Evolutionary conservation across 179 eudicot species (phyloP), one percentile per base, ranked within the genome.

Genomic region (Spinacia oleracea): DNA sequence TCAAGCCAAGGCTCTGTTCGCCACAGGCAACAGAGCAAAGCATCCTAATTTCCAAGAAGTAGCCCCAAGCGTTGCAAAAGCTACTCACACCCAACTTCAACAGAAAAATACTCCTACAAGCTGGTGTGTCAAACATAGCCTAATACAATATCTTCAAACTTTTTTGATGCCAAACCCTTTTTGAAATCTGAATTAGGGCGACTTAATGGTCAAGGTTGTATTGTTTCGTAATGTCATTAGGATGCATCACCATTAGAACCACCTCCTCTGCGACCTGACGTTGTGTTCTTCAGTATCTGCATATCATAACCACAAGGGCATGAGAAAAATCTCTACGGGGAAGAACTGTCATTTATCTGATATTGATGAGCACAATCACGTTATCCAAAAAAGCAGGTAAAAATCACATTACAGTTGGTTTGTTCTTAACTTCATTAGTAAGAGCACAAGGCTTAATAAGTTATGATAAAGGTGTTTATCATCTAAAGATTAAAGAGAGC

Each of bases 251-350:
- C 75, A 4, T 82, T 85, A 43, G 87, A 69, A 35, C 86, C 83
- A 83, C 87, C 89, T 75, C 81, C 96, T 85, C 84, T 88, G 84
- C 87, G 93, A 80, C 96, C 92, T 18, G 93, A 90, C 9, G 98
- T 93, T 51, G 98, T 93, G 77, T 93, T 93, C 91, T 93, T 93
- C 90, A 93, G 43, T 83, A 93, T 93, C 98, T 93, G 97, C 88
- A 82, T 68, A 64, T 45, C 5, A 27, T 35, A 23, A 56, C 0
- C 62, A 48, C 12, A 62, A 27, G 1, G 25, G 29, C 4, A 58
- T 81, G 9, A 74, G 59, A 72, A 42, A 42, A 38, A 32, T 51
- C 59, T 40, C 68, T 62, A 75, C 55, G 40, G n/a, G 32, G 65
- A 34, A 50, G 42, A 21, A 72, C n/a, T 45, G 35, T 70, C 0